Base-by-base conservation (phyloP, 225 moss, liverwort and hornwort genomes). In the Polytrichum commune region DNA sequence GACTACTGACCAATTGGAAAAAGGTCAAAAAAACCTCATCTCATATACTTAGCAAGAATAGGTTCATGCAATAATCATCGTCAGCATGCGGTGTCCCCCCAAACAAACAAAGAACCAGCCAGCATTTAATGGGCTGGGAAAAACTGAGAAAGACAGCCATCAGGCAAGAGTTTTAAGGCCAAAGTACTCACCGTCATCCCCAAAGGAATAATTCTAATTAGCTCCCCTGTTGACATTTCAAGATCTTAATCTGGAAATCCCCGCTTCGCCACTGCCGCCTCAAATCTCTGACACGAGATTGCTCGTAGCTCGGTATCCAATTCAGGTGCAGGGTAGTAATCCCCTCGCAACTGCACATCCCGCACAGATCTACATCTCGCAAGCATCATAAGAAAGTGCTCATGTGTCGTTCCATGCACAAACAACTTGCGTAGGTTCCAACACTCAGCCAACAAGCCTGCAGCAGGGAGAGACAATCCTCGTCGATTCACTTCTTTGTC, bases 351-450 rank as follows among this genome's bases (percentile, higher is more conserved):
- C 79, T 98, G 97, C 64, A 90, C 84, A 73, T 98, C 91, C 9
- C 97, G 86, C 6, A 98, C 85, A 70, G 78, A 77, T 1, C 65
- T 77, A 29, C 84, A 85, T 23, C 78, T 53, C 65, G 62, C 68
- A 20, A 98, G 85, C 88, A 98, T 94, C 70, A 80, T 91, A 4
- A 94, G 82, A 72, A 94, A 98, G 67, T 98, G 97, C 46, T 94
- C 92, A 22, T 90, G 85, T 1, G 87, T 80, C 22, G 94, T 90
- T 24, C 97, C 97, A 28, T 98, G 97, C 38, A 95, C 87, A 55
- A 98, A 91, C 54, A 98, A 66, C 74, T 87, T 94, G 9, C 97
- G 85, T 29, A 95, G 71, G 25, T 55, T 61, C 0, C 65, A 22
- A 69, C 94, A 94, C 64, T 90, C 88, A 1, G 97, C 92, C 35